A percentile compares a stretch with the other conserved stretches of the same genome.
Conservation (phyloP, 1,139 yeast genomes). For the Blastobotrys raffinosifermentans region DNA sequence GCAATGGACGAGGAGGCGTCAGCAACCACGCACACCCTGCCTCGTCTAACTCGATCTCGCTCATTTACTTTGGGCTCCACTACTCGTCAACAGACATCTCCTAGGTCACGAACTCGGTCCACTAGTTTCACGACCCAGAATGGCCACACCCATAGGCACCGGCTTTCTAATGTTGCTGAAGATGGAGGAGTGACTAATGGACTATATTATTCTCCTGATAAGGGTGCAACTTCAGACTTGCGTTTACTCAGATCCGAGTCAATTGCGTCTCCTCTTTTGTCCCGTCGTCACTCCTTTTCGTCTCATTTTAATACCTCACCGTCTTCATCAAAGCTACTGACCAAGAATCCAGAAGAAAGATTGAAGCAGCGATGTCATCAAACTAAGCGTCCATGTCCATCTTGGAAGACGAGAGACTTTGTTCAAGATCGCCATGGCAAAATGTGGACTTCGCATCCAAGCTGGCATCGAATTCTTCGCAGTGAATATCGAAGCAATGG, state of each 20-base stretch:
- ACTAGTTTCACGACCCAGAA: not conserved
- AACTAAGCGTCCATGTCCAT: slow-evolving; percentile 23
- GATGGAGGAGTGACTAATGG: not conserved
- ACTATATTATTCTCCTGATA: no score
- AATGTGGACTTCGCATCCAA: slow-evolving; percentile 20
- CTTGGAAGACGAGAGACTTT: slow-evolving; percentile 17
- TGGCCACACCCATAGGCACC: not conserved
- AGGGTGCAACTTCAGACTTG: no score
- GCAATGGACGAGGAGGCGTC: not conserved
- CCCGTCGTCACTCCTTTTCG: not conserved
- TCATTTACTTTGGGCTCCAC: not conserved
- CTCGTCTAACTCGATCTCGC: not conserved
- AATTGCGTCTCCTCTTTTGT: not conserved
- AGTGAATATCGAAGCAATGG: slow-evolving; percentile 22
- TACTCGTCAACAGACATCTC: not conserved
- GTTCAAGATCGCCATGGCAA: slow-evolving; percentile 10
- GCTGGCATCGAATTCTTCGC: slow-evolving; percentile 27
- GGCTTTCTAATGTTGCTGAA: not conserved
- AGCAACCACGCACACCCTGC: not conserved
- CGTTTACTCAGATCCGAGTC: no score
- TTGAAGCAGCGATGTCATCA: slow-evolving; percentile 21
- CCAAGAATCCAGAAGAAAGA: slow-evolving; percentile 20
- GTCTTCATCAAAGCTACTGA: slow-evolving; percentile 7
- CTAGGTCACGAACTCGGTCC: not conserved
- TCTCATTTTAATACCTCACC: not conserved